Evolutionary conservation across 768 basidiomycete genomes (phyloP).

Genomic region (Tulasnella sp.): DNA sequence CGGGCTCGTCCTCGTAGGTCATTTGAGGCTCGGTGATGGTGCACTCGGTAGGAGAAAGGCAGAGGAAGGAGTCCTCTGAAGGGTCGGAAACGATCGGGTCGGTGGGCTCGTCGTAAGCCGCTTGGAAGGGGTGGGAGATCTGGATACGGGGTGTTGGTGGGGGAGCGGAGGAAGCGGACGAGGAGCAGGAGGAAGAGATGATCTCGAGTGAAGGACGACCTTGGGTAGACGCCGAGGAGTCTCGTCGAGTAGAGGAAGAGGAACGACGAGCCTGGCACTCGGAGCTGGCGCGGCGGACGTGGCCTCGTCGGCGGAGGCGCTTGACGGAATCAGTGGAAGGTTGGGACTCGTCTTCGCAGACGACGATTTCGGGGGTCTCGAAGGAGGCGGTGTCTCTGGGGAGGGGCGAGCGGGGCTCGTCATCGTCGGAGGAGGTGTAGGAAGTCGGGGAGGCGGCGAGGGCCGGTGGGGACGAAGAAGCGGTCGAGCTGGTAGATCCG

Average conservation of each 20-base stretch:
- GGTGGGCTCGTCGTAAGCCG: neutral
- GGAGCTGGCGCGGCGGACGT: neutral
- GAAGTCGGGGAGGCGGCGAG: neutral
- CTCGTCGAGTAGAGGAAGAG: neutral
- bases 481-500: neutral
- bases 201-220: neutral
- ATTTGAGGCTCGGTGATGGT: neutral
- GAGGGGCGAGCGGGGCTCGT: neutral
- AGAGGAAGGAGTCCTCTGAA: neutral
- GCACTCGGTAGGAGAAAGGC: neutral
- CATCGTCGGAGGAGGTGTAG: neutral
- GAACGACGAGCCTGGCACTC: neutral
- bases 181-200: neutral
- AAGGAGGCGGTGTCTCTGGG: neutral
- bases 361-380: neutral
- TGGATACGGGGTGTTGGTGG: neutral
- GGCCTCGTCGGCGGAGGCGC: neutral
- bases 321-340: neutral
- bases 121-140: neutral
- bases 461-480: neutral
- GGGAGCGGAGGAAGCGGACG: neutral
- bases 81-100: neutral
- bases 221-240: neutral
- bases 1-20: neutral
- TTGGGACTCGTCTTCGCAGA: neutral